Evolutionary conservation across 306 rosid species (phyloP).

Genomic region (Calophaca sinica): DNA sequence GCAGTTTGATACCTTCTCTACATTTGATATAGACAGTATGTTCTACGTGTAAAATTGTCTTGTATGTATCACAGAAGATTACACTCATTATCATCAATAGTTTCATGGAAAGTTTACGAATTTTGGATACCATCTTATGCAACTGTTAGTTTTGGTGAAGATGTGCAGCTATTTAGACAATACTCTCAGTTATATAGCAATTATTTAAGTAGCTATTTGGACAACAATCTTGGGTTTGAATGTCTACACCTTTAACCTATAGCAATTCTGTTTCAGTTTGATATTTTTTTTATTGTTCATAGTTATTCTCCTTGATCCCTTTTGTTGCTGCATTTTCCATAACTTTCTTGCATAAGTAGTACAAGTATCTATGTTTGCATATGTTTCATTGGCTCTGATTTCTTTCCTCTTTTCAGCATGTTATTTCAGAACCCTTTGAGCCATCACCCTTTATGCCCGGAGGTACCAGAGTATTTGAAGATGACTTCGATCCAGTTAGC

Average conservation of each 20-base stretch:
- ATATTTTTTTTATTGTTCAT: neutral
- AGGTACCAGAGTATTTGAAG: slow-evolving; percentile 68
- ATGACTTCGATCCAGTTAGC: slow-evolving; percentile 60
- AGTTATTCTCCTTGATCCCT: slow-evolving; percentile 30
- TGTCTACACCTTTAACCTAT: neutral
- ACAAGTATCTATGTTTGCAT: slow-evolving; percentile 3
- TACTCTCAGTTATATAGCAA: neutral
- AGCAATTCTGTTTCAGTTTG: slow-evolving; percentile 3
- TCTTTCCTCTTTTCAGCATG: slow-evolving; percentile 69
- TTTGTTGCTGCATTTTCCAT: slow-evolving; percentile 10
- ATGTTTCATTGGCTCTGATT: slow-evolving; percentile 43
- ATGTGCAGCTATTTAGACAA: neutral
- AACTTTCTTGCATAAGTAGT: slow-evolving; percentile 11
- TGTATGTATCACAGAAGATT: slow-evolving; percentile 20
- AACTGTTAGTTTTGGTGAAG: slow-evolving; percentile 28
- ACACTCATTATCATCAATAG: neutral
- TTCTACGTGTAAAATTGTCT: slow-evolving; percentile 2
- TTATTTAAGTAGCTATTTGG: neutral
- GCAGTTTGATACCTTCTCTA: slow-evolving; percentile 15
- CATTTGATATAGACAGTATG: slow-evolving; percentile 10
- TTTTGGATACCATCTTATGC: slow-evolving; percentile 4
- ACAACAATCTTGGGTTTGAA: slow-evolving; percentile 17
- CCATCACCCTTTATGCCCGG: slow-evolving; percentile 93
- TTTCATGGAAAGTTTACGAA: slow-evolving; percentile 13
- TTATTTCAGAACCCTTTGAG: slow-evolving; percentile 85